A percentile compares a stretch with the other conserved stretches of the same genome.
These are phyloP conservation scores for Chytriomyces sp. DNA, from an alignment of 192 early-diverging fungal genomes.

Conservation along the genomic window DNA sequence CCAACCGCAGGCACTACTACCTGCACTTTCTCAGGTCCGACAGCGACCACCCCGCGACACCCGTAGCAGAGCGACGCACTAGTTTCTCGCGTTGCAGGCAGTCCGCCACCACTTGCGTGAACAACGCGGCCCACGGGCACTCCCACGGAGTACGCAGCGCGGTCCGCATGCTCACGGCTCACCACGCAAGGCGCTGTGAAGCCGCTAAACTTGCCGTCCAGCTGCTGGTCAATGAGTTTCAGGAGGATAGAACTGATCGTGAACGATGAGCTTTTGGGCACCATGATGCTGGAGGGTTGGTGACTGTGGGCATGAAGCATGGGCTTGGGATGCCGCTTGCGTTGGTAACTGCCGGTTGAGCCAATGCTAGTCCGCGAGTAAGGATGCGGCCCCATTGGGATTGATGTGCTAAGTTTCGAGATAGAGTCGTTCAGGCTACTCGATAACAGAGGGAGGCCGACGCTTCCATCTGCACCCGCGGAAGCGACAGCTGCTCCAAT, in stretches of 20 bases:
- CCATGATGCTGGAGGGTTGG: neutral
- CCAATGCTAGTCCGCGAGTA: neutral
- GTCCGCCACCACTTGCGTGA: neutral
- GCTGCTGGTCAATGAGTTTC: conserved; percentile 28
- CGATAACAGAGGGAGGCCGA: neutral
- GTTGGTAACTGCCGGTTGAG: conserved; percentile 3
- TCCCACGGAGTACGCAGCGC: no score
- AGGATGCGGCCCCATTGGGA: neutral
- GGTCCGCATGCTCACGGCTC: neutral
- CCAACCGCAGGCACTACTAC: neutral
- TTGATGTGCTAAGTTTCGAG: conserved; percentile 12
- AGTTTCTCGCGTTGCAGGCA: neutral
- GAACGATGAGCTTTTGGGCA: conserved; percentile 10
- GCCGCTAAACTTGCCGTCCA: conserved; percentile 9
- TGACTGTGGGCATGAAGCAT: neutral
- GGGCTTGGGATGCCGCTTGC: conserved; percentile 25
- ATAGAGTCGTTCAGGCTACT: conserved; percentile 14
- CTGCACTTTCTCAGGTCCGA: conserved; percentile 6
- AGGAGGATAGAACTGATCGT: conserved; percentile 10
- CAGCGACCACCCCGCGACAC: conserved; percentile 17
- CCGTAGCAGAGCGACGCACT: conserved; percentile 6
- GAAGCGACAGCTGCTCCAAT: no score
- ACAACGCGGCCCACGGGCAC: no score
- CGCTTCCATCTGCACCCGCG: no score
- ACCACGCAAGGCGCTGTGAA: neutral